Evolutionary conservation across 305 asterid species (phyloP), one percentile per base, ranked within the genome.

Genomic region (Withania somnifera): DNA sequence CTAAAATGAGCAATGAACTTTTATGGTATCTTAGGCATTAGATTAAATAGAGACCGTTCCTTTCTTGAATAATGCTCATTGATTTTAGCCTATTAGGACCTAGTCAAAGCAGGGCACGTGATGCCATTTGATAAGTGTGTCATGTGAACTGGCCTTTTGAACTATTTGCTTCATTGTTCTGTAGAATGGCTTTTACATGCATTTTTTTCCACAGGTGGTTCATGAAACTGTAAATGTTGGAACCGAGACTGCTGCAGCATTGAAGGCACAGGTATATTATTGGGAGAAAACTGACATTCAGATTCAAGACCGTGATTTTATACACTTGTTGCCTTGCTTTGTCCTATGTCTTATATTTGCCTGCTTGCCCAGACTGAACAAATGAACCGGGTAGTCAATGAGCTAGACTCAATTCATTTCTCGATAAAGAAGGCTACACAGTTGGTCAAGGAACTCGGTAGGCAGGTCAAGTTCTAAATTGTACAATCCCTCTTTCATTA

Each of bases 371-470:
- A 95, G 98, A 95, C 98, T 79, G 98, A 95, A 82, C 98, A 95
- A 91, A 95, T 95, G 99, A 93, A 97, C 87, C 89, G 99, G 85
- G 89, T 95, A 30, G 99, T 95, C 52, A 93, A 95, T 57, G 99
- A 95, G 88, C 87, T 95, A 89, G 99, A 95, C 88, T 91, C 98
- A 7, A 93, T 95, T 68, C 98, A 95, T 84, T 95, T 95, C 79
- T 95, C 99, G n/a, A 89, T 95, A 81, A 95, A 95, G 90, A 95
- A 93, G 88, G 99, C 99, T 51, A 87, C 99, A 15, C 90, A 95
- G 86, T 88, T 95, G 90, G 99, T 95, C 88, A 95, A 89, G 97
- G 99, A 95, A 88, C 90, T 95, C 83, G 98, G 99, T 89, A 95
- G 99, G 92, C 99, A 95, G 99, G 99, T 95, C 88, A 89, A 89